These are phyloP conservation scores for Delphinella strobiligena DNA, from an alignment of 2,329 filamentous ascomycete genomes.

Conservation along the genomic window DNA sequence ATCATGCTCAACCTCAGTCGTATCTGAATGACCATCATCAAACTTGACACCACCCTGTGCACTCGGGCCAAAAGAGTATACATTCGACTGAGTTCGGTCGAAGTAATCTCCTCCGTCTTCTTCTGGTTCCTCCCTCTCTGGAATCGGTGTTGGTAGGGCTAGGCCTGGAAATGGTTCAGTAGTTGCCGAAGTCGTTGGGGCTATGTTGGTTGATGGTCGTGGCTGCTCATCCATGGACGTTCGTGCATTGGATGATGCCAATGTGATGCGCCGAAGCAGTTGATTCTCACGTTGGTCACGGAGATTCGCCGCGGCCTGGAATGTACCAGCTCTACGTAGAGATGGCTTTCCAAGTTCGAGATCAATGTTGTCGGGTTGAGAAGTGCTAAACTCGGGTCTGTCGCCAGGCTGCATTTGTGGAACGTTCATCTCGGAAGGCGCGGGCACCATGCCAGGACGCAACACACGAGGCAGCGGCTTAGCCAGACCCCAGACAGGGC, in stretches of 20 bases:
- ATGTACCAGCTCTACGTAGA: neutral
- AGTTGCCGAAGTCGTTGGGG: neutral
- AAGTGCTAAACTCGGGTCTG: neutral
- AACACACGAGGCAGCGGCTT: slow-evolving; percentile 4
- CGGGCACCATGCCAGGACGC: slow-evolving; percentile 7
- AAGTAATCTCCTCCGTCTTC: neutral
- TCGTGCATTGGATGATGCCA: neutral
- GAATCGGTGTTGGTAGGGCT: neutral
- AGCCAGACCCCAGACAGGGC: slow-evolving; percentile 5
- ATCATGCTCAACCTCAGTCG: neutral
- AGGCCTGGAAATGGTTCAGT: neutral
- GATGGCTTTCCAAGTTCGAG: neutral
- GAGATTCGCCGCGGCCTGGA: neutral
- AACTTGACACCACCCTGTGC: neutral
- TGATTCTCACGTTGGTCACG: neutral
- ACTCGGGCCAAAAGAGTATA: neutral
- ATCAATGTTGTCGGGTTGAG: neutral
- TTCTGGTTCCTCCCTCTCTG: neutral
- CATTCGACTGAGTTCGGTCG: neutral
- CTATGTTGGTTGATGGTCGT: too few relatives aligned
- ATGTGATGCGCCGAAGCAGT: neutral
- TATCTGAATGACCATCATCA: slow-evolving; percentile 4
- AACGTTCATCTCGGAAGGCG: neutral
- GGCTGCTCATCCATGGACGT: neutral
- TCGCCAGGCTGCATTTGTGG: neutral